These are phyloP conservation scores for Hanseniaspora jakobsenii DNA, from an alignment of 805 yeast species.

Conservation along the genomic window DNA sequence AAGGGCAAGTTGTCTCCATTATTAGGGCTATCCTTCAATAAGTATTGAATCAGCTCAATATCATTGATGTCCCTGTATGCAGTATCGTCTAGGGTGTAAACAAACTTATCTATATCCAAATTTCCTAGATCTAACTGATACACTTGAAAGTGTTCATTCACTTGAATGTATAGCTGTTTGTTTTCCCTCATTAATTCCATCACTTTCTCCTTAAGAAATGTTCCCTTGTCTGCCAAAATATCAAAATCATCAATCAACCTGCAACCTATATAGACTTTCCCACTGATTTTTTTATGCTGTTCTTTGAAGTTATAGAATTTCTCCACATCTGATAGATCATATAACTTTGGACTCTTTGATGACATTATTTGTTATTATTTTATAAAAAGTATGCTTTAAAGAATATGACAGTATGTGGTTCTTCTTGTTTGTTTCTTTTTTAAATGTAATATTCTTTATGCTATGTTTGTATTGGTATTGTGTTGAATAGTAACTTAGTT, in stretches of 20 bases:
- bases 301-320: constrained; percentile 12
- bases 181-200: constrained; percentile 3
- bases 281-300: constrained; percentile 8
- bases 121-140: not conserved
- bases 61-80: not conserved
- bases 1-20: constrained; percentile 2
- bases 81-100: not conserved
- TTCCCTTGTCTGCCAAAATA: not conserved
- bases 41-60: not conserved
- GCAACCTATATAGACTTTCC: constrained; percentile 10
- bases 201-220: not conserved
- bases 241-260: not conserved
- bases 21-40: not conserved
- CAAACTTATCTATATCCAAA: constrained; percentile 3
- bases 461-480: no score
- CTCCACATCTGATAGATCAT: constrained; percentile 12
- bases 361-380: not conserved
- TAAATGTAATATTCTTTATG: no score
- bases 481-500: no score
- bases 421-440: no score
- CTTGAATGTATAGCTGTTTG: constrained; percentile 3
- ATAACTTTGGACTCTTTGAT: not conserved
- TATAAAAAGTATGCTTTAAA: not conserved
- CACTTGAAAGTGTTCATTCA: not conserved
- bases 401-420: no score